Percentiles rank a stretch among this genome's conserved stretches.
phyloP scores from a whole-genome alignment of 768 basidiomycete species.

The Suillus paluster region DNA sequence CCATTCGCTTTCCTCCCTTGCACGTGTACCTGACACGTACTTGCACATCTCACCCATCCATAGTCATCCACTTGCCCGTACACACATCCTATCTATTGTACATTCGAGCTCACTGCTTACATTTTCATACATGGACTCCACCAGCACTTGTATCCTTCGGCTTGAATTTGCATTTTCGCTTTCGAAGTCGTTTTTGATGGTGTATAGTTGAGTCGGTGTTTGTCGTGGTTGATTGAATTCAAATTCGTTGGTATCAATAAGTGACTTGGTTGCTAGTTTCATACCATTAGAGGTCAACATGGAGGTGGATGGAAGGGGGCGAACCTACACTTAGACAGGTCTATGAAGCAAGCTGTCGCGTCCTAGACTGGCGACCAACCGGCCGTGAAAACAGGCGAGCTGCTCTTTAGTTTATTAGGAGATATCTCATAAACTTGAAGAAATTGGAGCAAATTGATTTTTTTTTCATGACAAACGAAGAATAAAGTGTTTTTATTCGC shows the following conservation, averaged over 20 bases:
- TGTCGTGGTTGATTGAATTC: not conserved
- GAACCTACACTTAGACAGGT: not conserved
- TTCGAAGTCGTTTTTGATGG: not conserved
- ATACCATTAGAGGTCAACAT: no score
- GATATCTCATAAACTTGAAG: not conserved
- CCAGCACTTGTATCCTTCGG: slow-evolving; percentile 2
- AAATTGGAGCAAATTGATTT: no score
- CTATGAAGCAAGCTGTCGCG: not conserved
- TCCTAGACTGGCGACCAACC: not conserved
- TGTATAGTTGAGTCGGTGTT: not conserved
- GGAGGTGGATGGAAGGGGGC: no score
- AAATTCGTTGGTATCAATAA: not conserved
- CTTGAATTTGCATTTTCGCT: slow-evolving; percentile 2
- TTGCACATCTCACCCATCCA: not conserved
- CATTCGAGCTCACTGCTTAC: not conserved
- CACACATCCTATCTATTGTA: slow-evolving; percentile 5
- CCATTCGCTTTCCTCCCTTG: not conserved
- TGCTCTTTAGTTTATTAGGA: not conserved
- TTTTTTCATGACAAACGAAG: no score
- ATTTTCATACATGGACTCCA: not conserved
- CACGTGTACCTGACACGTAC: not conserved
- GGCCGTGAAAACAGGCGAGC: not conserved
- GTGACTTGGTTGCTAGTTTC: not conserved
- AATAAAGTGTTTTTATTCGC: no score
- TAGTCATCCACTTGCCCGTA: not conserved